A percentile compares a stretch with the other conserved stretches of the same genome.
Evolutionary conservation across 2,329 filamentous ascomycete genomes (phyloP).

Genomic region (Gremmenia infestans): DNA sequence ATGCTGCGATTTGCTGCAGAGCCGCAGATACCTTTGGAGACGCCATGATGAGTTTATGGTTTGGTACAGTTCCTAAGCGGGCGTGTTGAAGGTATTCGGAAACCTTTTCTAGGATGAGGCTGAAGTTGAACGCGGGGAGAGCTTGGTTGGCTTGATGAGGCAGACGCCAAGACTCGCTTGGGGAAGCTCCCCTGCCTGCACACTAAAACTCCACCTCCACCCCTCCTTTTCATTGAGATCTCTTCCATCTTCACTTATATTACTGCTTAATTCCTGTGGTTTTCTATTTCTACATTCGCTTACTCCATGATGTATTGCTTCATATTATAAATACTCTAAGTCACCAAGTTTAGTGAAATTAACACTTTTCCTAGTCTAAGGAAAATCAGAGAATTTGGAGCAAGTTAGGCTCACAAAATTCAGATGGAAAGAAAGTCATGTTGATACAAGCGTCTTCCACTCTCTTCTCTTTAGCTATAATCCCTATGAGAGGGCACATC

Average conservation of each 20-base stretch:
- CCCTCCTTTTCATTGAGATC: conserved; percentile 8
- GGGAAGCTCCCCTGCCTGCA: conserved; percentile 1
- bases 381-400: too few relatives aligned
- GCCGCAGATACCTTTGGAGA: conserved; percentile 39
- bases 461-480: too few relatives aligned
- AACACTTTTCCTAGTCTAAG: too few relatives aligned
- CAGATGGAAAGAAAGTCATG: too few relatives aligned
- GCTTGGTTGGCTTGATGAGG: conserved; percentile 2
- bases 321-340: too few relatives aligned
- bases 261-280: too few relatives aligned
- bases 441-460: too few relatives aligned
- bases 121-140: conserved; percentile 17
- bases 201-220: conserved; percentile 15
- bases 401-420: too few relatives aligned
- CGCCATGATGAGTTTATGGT: conserved; percentile 21
- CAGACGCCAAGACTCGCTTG: conserved; percentile 2
- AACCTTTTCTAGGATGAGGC: conserved; percentile 12
- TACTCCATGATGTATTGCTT: too few relatives aligned
- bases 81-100: background rate
- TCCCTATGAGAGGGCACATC: too few relatives aligned
- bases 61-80: background rate
- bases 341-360: too few relatives aligned
- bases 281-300: too few relatives aligned
- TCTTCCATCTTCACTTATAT: background rate
- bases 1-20: conserved; percentile 38